Evolutionary conservation across 768 basidiomycete species (phyloP), one percentile per base, ranked within the genome.

Genomic region (Kwoniella heveanensis): DNA sequence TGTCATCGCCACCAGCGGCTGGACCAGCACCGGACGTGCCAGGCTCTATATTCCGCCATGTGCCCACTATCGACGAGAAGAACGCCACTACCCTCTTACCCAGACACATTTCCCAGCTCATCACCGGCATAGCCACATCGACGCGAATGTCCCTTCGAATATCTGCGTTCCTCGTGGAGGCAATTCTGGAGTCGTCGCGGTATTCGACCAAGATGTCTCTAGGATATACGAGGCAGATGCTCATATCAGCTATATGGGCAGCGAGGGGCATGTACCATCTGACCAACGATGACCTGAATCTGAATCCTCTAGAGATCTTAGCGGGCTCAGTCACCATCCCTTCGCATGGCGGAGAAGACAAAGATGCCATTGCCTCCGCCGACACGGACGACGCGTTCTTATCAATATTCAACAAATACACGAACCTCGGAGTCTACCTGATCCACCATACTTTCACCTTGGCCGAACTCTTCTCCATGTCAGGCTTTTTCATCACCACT

Each of bases 401-500:
- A 5, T 66, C 69, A 5, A 68, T 80, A 1, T 68, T 82, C n/a
- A 79, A 82, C 64, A 73, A 77, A 57, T 81, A 79, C 58, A 81
- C 81, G 13, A 79, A 81, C 47, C 65, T 80, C 2, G 81, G 81
- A 10, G 77, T 80, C 57, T 80, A 81, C 65, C 44, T 81, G 46
- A 77, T 80, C 25, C 79, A 81, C 55, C 77, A 80, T 54, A 76
- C 77, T 0, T 79, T 81, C 70, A 77, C 80, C 21, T 71, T 82
- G 49, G 81, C 77, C 32, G 81, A 82, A 54, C 73, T 82, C 15
- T 82, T 81, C 65, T 62, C 80, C 47, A 81, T 81, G 80, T 79
- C 80, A 8, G 77, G 77, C 3, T 81, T 81, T 68, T 80, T 77
- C 72, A 71, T 81, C 51, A 79, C 80, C 0, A 65, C 71, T 27